Evolutionary conservation across 2,329 filamentous ascomycete species (phyloP).

Genomic region (Cadophora sp.): DNA sequence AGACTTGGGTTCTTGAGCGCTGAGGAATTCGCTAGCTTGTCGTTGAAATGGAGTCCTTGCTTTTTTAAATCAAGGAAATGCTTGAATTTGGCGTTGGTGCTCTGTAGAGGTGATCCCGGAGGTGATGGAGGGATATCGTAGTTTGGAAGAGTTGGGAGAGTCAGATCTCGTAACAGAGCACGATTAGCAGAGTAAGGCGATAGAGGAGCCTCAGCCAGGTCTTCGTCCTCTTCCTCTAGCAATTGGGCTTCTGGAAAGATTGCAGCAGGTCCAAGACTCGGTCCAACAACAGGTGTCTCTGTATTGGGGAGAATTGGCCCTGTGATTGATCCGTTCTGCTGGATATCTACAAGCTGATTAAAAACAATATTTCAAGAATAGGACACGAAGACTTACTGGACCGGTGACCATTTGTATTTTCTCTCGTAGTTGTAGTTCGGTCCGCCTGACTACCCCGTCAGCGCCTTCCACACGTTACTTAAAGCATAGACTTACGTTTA

Average conservation of each 20-base stretch:
- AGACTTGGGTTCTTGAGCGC: slow-evolving; percentile 76
- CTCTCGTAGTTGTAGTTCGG: slow-evolving; percentile 19
- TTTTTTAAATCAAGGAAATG: slow-evolving; percentile 80
- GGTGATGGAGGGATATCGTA: slow-evolving; percentile 79
- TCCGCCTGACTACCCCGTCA: slow-evolving; percentile 36
- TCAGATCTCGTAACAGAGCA: slow-evolving; percentile 71
- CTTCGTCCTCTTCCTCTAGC: slow-evolving; percentile 42
- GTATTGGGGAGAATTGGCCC: slow-evolving; percentile 19
- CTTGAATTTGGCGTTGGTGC: slow-evolving; percentile 70
- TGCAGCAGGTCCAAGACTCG: slow-evolving; percentile 33
- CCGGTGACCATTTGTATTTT: slow-evolving; percentile 29
- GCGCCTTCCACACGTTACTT: slow-evolving; percentile 16
- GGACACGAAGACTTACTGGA: slow-evolving; percentile 28
- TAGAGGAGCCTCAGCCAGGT: slow-evolving; percentile 41
- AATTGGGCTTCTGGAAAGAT: slow-evolving; percentile 25
- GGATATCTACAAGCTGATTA: neutral
- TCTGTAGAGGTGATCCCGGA: slow-evolving; percentile 61
- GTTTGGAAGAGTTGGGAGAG: slow-evolving; percentile 74
- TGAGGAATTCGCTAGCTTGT: slow-evolving; percentile 69
- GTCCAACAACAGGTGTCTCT: slow-evolving; percentile 40
- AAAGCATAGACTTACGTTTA: slow-evolving; percentile 32
- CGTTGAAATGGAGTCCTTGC: slow-evolving; percentile 79
- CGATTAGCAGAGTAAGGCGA: slow-evolving; percentile 75
- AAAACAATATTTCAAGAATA: neutral
- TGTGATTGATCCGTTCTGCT: neutral